Evolutionary conservation across 371 early-diverging fungal genomes (phyloP), one percentile per base, ranked within the genome.

Genomic region (Saksenaea oblongispora): DNA sequence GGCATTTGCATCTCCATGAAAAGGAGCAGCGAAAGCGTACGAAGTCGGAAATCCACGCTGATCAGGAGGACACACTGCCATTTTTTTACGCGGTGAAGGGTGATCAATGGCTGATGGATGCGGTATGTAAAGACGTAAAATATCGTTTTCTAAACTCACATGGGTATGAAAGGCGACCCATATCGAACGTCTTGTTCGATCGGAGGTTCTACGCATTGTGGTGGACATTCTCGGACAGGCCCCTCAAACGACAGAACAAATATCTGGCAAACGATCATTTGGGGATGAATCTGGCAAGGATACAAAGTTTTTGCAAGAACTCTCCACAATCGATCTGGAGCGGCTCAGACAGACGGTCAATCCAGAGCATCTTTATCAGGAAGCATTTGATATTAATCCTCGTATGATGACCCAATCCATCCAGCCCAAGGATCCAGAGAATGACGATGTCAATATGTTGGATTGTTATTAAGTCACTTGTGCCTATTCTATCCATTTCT

Each of bases 31-130:
- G 58, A 56, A 80, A 65, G 54, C 67, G 76, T 1, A 67, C 58
- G 31, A 68, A 69, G 54, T 69, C 55, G 2, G 53, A 66, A 4
- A 59, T 10, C 17, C 24, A n/a, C 3, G 8, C 51, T 47, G 51
- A 47, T 2, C 51, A 17, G 14, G 41, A 24, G 5, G 28, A n/a
- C 8, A 42, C 26, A 39, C 22, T 5, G 3, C 9, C 71, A 26
- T 75, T 80, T 65, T 83, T 87, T 58, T 79, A 77, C 56, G 69
- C 72, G 31, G 69, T 84, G 34, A 54, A 75, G 13, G 80, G 84
- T 9, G 84, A 80, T 26, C 44, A 77, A 58, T 65, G 84, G 37
- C 58, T 87, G n/a, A 60, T 80, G 1, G 82, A 83, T n/a, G 83
- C 85, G 13, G 79, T 78, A 63, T 63, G 65, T 44, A 1, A 13